phyloP scores from a whole-genome alignment of 345 rosid genomes.

The Schrenkiella parvula region DNA sequence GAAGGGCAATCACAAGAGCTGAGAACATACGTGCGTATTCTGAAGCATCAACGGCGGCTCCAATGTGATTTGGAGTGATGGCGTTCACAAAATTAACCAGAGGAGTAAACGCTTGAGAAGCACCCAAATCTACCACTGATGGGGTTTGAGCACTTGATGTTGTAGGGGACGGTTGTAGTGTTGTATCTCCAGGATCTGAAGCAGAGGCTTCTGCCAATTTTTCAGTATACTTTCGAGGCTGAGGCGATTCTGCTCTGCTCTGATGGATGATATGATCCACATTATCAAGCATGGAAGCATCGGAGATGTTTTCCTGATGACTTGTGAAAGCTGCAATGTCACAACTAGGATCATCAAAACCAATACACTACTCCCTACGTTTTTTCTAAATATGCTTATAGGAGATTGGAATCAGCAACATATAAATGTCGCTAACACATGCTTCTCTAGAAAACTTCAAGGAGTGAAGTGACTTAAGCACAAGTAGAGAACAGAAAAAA shows the following conservation, averaged over 20 bases:
- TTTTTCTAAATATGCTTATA: not conserved
- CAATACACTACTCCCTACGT: not conserved
- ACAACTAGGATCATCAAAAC: constrained; percentile 19
- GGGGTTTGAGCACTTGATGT: constrained; percentile 35
- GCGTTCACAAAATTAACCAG: constrained; percentile 7
- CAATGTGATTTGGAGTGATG: constrained; percentile 49
- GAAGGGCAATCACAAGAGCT: constrained; percentile 43
- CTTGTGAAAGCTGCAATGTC: constrained; percentile 38
- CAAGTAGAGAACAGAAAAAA: too few species aligned
- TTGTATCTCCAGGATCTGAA: constrained; percentile 20
- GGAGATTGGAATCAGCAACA: not conserved
- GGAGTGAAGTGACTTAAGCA: too few species aligned
- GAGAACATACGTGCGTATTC: constrained; percentile 44
- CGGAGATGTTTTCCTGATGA: constrained; percentile 18
- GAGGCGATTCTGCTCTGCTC: constrained; percentile 16
- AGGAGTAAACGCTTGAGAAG: constrained; percentile 28
- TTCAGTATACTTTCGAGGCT: constrained; percentile 11
- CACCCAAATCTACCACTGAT: constrained; percentile 22
- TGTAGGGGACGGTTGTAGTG: constrained; percentile 19
- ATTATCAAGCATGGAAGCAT: constrained; percentile 19
- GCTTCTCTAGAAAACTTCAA: not conserved
- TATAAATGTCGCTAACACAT: not conserved
- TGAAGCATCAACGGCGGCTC: constrained; percentile 53
- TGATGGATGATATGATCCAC: constrained; percentile 16
- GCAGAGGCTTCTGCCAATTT: constrained; percentile 17